phyloP scores from a whole-genome alignment of 169 alveolate species.

The Plasmodium blacklocki region DNA sequence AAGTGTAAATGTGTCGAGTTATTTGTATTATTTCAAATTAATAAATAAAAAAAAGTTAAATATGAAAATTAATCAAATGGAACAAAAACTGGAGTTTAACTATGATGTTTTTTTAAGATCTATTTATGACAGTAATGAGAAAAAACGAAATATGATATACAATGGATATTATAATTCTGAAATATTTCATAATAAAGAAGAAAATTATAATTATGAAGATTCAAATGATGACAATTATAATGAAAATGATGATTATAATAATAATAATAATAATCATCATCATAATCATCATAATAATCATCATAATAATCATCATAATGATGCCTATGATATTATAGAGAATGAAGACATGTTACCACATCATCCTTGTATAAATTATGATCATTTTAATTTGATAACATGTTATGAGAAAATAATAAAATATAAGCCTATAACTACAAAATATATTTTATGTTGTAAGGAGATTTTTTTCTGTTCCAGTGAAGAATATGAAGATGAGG shows the following conservation, averaged over 20 bases:
- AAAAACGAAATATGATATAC: not conserved
- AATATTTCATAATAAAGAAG: not conserved
- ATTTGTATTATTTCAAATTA: conserved; percentile 34
- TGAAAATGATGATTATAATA: not conserved
- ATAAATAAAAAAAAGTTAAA: conserved; percentile 29
- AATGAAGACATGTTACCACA: not conserved
- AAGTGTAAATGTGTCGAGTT: conserved; percentile 8
- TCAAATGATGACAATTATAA: not conserved
- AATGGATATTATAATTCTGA: not conserved
- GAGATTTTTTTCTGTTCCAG: conserved; percentile 5
- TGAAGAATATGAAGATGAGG: not conserved
- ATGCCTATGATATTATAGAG: not conserved
- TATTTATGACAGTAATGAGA: not conserved
- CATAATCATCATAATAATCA: not conserved
- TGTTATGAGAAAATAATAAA: conserved; percentile 33
- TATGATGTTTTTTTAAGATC: conserved; percentile 43
- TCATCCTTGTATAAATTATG: not conserved
- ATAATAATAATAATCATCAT: not conserved
- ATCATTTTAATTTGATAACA: conserved; percentile 2
- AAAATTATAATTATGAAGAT: not conserved
- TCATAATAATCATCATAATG: not conserved
- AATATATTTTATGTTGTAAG: conserved; percentile 11
- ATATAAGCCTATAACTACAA: conserved; percentile 18
- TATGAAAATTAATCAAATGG: conserved; percentile 3
- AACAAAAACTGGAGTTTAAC: conserved; percentile 14